phyloP scores from a whole-genome alignment of 2,329 filamentous ascomycete genomes.

The Raffaelea arxii region DNA sequence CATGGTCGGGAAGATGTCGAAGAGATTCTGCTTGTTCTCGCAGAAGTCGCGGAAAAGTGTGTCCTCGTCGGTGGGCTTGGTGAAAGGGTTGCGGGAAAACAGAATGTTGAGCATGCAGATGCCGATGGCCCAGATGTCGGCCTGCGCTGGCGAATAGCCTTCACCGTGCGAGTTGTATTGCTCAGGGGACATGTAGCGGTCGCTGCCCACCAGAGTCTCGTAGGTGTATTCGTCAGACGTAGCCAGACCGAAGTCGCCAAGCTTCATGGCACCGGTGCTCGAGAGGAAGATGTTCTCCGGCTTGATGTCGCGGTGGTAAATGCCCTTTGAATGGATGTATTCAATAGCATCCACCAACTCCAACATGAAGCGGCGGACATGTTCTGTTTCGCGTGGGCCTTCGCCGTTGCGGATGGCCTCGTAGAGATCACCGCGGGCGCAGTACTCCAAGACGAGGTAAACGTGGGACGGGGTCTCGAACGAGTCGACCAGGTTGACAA shows the following conservation, averaged over 20 bases:
- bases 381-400: conserved; percentile 87
- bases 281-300: conserved; percentile 98
- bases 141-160: conserved; percentile 87
- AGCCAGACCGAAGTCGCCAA: conserved; percentile 91
- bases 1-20: conserved; percentile 98
- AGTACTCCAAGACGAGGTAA: conserved; percentile 92
- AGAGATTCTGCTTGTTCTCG: conserved; percentile 87
- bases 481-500: conserved; percentile 83
- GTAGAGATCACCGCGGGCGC: conserved; percentile 89
- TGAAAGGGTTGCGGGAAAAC: conserved; percentile 95
- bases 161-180: conserved; percentile 83
- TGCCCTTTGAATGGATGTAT: conserved; percentile 80
- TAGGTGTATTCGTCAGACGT: conserved; percentile 84
- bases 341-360: conserved; percentile 83
- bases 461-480: conserved; percentile 88
- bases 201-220: conserved; percentile 89
- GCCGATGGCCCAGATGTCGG: conserved; percentile 94
- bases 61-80: conserved; percentile 80
- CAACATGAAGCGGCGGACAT: conserved; percentile 95
- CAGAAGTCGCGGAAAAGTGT: conserved; percentile 89
- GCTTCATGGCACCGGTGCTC: conserved; percentile 80
- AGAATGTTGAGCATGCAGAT: conserved; percentile 94
- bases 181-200: conserved; percentile 98
- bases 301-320: conserved; percentile 98
- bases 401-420: conserved; percentile 87